These are phyloP conservation scores for Tolypocladium amazonense DNA, from an alignment of 2,329 filamentous ascomycete genomes.

Conservation along the genomic window DNA sequence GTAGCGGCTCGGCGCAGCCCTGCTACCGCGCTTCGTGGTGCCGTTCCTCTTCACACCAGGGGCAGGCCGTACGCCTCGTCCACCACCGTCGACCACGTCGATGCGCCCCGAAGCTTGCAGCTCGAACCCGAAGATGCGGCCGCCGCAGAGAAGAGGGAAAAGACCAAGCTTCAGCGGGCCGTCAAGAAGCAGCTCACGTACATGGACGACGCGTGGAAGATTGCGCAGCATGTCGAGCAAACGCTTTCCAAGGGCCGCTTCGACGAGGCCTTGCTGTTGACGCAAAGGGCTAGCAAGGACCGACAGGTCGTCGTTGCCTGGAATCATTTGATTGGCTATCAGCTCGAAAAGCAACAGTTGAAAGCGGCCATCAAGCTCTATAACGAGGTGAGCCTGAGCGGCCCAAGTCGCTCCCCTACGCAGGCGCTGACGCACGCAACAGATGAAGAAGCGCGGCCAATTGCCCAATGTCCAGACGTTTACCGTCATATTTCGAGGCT, in stretches of 20 bases:
- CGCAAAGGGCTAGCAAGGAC: constrained; percentile 56
- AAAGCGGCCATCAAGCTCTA: constrained; percentile 66
- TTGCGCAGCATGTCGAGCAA: constrained; percentile 56
- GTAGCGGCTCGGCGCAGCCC: constrained; percentile 2
- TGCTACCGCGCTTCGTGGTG: constrained; percentile 2
- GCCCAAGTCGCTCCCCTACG: neutral
- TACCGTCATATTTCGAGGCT: constrained; percentile 70
- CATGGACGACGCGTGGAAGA: constrained; percentile 59
- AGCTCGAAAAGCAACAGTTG: constrained; percentile 50
- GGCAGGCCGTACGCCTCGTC: constrained; percentile 8
- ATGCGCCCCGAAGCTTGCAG: constrained; percentile 12
- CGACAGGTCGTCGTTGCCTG: constrained; percentile 65
- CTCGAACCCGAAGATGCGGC: constrained; percentile 5
- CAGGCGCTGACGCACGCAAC: neutral
- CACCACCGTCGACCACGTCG: constrained; percentile 4
- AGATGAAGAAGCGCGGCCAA: constrained; percentile 93
- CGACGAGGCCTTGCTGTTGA: constrained; percentile 57
- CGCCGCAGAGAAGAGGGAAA: constrained; percentile 8
- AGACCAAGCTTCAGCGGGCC: constrained; percentile 21
- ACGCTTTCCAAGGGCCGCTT: constrained; percentile 48
- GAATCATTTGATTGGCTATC: constrained; percentile 74
- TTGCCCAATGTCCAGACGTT: constrained; percentile 74
- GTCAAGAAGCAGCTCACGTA: constrained; percentile 48
- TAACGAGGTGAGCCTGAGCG: constrained; percentile 56
- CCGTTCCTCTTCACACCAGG: constrained; percentile 4